These are phyloP conservation scores for Plasmodium sp. DNA, from an alignment of 169 alveolate species.

Conservation along the genomic window DNA sequence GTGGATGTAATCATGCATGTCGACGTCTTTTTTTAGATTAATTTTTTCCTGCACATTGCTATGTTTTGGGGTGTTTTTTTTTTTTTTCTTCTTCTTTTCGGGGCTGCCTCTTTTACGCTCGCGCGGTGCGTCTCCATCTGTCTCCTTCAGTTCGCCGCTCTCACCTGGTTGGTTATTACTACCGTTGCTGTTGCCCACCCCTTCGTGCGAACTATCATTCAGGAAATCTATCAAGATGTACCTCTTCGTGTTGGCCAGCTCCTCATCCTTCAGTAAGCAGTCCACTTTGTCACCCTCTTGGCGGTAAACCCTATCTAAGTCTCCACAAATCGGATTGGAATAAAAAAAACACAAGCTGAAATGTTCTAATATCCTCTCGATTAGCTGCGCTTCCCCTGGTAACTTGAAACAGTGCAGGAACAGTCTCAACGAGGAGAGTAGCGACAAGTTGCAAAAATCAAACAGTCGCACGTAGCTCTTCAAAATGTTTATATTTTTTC, in stretches of 20 bases:
- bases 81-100: not conserved
- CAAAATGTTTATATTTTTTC: conserved; percentile 83
- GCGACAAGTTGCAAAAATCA: conserved; percentile 85
- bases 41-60: conserved; percentile 24
- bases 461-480: conserved; percentile 83
- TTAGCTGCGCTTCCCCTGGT: conserved; percentile 94
- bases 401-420: conserved; percentile 88
- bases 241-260: conserved; percentile 46
- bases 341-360: conserved; percentile 66
- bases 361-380: conserved; percentile 91
- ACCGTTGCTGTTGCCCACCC: not conserved
- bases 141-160: not conserved
- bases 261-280: conserved; percentile 50
- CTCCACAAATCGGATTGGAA: conserved; percentile 60
- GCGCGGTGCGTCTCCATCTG: conserved; percentile 15
- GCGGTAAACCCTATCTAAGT: conserved; percentile 44
- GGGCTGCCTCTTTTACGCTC: not conserved
- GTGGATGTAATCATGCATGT: conserved; percentile 45
- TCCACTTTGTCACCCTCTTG: conserved; percentile 16
- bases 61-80: not conserved
- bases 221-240: conserved; percentile 87
- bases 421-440: conserved; percentile 89
- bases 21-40: conserved; percentile 48
- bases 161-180: not conserved
- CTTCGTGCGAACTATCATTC: conserved; percentile 74